Base-by-base conservation (phyloP, 2,329 filamentous ascomycete species). In the Hortaea sp. region DNA sequence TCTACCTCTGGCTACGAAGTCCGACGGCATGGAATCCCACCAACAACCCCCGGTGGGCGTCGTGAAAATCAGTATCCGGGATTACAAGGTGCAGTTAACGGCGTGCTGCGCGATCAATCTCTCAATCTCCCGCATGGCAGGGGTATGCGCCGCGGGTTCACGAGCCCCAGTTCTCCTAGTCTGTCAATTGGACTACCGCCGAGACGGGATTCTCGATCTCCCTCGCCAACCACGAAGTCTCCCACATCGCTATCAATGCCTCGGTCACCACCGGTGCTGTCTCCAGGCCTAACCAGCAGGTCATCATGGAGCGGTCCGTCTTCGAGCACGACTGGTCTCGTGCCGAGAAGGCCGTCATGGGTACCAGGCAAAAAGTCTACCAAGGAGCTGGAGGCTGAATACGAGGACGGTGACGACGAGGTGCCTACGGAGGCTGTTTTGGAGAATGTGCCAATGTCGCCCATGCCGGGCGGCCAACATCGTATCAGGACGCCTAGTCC, bases 381-480 rank as follows among this genome's bases (percentile, higher is more conserved):
- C 1, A 68, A 81, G 49, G 79, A 89, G 57, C 70, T 88, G 44
- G 86, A 92, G 61, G 77, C 78, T 45, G 85, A 90, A 60, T 89
- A 87, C 55, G 84, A 89, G 54, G 83, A 88, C 45, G 81, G 79
- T 45, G 84, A 88, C 58, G 79, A 86, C 51, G 74, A 77, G 47
- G 82, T 92, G 29, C 86, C 86, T 0, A 85, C 89, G 28, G 85
- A 86, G 45, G 76, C 85, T 27, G 75, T 88, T 44, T 76, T 92
- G 41, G 85, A 87, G 66, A 92, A 92, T 53, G 82, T 92, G 2
- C 86, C 86, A 5, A 79, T 92, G 40, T 89, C 85, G 0, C 86
- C 86, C 9, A 50, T 61, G 43, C 57, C 59, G 6, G 59, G 58
- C 34, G n/a, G 32, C n/a, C 57, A 58, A 13, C 44, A n/a, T 38